Conservation (phyloP, 2,329 filamentous ascomycete genomes). For the Monosporascus sp. region DNA sequence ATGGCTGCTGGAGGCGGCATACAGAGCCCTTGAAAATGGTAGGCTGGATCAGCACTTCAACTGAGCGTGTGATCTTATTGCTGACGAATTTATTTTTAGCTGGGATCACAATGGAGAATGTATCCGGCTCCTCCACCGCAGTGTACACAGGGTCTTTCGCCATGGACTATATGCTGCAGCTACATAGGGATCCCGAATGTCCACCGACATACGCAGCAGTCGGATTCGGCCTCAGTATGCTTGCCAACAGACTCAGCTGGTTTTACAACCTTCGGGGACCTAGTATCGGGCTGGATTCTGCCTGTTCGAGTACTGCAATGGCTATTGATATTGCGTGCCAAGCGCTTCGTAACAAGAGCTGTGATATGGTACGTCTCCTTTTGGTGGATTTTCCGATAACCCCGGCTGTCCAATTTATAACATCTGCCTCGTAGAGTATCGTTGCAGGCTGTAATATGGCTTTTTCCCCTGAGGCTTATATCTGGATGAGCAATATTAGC, state of each 20-base stretch:
- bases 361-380: slow-evolving; percentile 9
- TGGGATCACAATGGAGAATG: no score
- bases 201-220: slow-evolving; percentile 14
- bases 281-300: slow-evolving; percentile 4
- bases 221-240: no score
- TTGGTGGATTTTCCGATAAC: no score
- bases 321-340: slow-evolving; percentile 5
- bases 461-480: slow-evolving; percentile 1
- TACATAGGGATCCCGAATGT: slow-evolving; percentile 2
- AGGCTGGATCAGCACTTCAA: no score
- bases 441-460: slow-evolving; percentile 6
- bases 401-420: no score
- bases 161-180: no score
- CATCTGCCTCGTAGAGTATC: no score
- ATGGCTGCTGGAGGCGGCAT: slow-evolving; percentile 16
- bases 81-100: no score
- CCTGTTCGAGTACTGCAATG: slow-evolving; percentile 7
- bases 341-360: not conserved
- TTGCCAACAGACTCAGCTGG: slow-evolving; percentile 29
- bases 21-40: slow-evolving; percentile 14
- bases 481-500: slow-evolving; percentile 12
- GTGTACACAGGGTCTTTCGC: no score
- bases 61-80: no score
- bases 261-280: slow-evolving; percentile 27
- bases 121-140: no score